Base-by-base conservation (phyloP, 2,329 filamentous ascomycete species). In the Ophiostoma quercus region DNA sequence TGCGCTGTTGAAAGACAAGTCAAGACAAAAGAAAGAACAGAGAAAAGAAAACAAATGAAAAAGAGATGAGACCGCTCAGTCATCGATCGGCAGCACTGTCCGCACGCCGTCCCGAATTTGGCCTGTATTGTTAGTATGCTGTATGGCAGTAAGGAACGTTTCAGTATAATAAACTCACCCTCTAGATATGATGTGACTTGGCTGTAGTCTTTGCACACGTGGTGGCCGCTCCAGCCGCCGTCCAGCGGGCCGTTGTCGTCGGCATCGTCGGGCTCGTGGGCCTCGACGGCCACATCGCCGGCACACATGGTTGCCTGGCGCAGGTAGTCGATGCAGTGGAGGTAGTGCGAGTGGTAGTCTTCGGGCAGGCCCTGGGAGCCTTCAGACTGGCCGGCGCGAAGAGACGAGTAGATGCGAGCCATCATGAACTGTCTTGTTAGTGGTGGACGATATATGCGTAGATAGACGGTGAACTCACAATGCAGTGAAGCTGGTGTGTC, bases 321-420 rank as follows among this genome's bases (percentile, higher is more conserved):
- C 71, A 81, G 75, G 68, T 81, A 81, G 71, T 80, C 79, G 69
- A 81, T 77, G 74, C 80, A 81, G 73, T 82, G 79, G 66, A 79
- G 76, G 73, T 79, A 81, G 72, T 82, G 80, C 69, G 72, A 71
- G 70, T 76, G 72, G 65, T 76, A 76, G 67, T 78, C 77, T 2
- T 69, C 67, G 8, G 75, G 74, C 16, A 78, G 72, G 34, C 72
- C 69, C 8, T 67, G 62, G 16, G 47, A 67, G 34, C 62, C 62
- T 22, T 39, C 67, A 63, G 71, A 72, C 47, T 37, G 29, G 60
- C 69, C 67, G 12, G 71, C 43, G 22, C 69, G 71, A 2, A 79
- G 68, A 7, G 72, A 74, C 6, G 76, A 74, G 72, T 77, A 79
- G 66, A 79, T 78, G 14, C 75, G 74, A 3, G 75, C 77, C 75